Percentiles rank a stretch among this genome's conserved stretches.
phyloP scores from a whole-genome alignment of 805 yeast species.

The Isabelozyma gotoi region DNA sequence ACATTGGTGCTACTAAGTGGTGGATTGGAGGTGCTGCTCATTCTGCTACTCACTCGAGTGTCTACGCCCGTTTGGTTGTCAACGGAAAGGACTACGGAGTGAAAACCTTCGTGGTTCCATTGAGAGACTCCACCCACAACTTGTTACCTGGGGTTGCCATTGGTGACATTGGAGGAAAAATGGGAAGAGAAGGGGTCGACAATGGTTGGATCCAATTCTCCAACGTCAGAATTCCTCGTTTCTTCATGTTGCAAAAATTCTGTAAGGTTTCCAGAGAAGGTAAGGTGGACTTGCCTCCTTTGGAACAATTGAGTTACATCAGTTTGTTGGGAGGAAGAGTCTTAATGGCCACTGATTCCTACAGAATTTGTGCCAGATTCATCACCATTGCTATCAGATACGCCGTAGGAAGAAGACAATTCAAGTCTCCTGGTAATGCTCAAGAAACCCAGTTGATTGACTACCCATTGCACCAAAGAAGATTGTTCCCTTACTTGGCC shows the following conservation, averaged over 20 bases:
- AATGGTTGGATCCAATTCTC: constrained; percentile 96
- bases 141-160: constrained; percentile 76
- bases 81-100: constrained; percentile 88
- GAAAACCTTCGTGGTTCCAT: constrained; percentile 86
- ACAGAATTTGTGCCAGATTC: constrained; percentile 75
- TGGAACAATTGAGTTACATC: constrained; percentile 86
- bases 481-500: constrained; percentile 83
- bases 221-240: constrained; percentile 79
- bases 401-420: constrained; percentile 88
- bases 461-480: constrained; percentile 85
- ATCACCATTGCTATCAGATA: constrained; percentile 84
- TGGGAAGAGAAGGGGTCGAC: constrained; percentile 96
- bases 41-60: constrained; percentile 84
- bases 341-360: constrained; percentile 84
- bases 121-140: constrained; percentile 73
- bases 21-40: constrained; percentile 99
- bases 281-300: constrained; percentile 72
- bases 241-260: constrained; percentile 78
- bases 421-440: constrained; percentile 45
- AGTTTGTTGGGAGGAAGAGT: constrained; percentile 89
- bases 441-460: constrained; percentile 73
- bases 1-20: constrained; percentile 93
- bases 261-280: constrained; percentile 70
- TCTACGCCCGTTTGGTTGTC: constrained; percentile 80
- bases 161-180: constrained; percentile 92